A percentile compares a stretch with the other conserved stretches of the same genome.
Evolutionary conservation across 805 yeast genomes (phyloP).

Genomic region (Scheffersomyces ergatensis): DNA sequence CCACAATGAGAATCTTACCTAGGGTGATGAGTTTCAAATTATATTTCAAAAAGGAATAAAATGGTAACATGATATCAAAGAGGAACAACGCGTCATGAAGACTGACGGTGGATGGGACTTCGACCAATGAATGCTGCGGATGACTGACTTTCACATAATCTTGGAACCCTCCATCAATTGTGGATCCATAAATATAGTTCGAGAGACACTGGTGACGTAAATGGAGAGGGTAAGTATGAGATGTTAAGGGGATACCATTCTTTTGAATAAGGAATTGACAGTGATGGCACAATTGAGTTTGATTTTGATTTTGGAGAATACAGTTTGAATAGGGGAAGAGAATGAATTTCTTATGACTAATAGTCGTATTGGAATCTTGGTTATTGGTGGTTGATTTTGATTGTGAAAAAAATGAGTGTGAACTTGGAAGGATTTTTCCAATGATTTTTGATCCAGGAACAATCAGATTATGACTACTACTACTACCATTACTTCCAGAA

Average conservation of each 20-base stretch:
- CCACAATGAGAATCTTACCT: slow-evolving; percentile 18
- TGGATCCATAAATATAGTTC: slow-evolving; percentile 26
- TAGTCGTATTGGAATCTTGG: not conserved
- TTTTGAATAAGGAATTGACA: slow-evolving; percentile 11
- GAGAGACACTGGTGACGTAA: slow-evolving; percentile 17
- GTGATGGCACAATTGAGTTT: slow-evolving; percentile 13
- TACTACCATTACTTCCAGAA: too few relatives aligned
- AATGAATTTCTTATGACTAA: slow-evolving; percentile 12
- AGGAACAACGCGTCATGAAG: slow-evolving; percentile 36
- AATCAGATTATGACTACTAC: slow-evolving; percentile 8
- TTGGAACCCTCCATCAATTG: slow-evolving; percentile 40
- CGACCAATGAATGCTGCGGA: slow-evolving; percentile 23
- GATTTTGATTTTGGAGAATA: slow-evolving; percentile 17
- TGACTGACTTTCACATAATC: slow-evolving; percentile 27
- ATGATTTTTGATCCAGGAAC: slow-evolving; percentile 36
- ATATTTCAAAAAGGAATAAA: slow-evolving; percentile 26
- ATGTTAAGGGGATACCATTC: not conserved
- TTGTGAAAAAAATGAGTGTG: too few relatives aligned
- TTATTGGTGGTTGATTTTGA: slow-evolving; percentile 1
- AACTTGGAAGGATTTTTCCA: slow-evolving; percentile 31
- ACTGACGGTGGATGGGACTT: slow-evolving; percentile 27
- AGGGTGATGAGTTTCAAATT: not conserved
- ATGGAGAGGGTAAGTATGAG: not conserved
- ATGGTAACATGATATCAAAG: slow-evolving; percentile 33
- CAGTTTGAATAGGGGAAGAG: slow-evolving; percentile 36